Percentiles rank a stretch among this genome's conserved stretches.
Conservation (phyloP, 441 rosid genomes). For the Francoa sonchifolia region DNA sequence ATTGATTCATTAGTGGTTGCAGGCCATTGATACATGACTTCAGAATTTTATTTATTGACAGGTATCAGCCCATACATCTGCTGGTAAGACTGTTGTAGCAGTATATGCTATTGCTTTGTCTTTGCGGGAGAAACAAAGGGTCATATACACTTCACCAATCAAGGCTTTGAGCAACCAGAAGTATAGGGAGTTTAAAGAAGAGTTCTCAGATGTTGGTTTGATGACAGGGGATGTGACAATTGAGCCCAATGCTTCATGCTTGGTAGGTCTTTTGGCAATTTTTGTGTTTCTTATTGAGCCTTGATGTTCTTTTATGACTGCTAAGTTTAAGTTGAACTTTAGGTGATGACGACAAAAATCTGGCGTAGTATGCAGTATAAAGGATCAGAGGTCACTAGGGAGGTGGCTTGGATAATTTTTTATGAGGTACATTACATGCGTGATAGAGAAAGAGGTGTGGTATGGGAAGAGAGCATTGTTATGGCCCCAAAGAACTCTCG, state of each 20-base stretch:
- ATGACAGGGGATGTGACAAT: conserved; percentile 97
- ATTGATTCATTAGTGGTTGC: no score
- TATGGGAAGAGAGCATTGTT: conserved; percentile 98
- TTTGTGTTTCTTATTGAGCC: no score
- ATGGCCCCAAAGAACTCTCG: conserved; percentile 95
- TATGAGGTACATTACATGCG: conserved; percentile 99
- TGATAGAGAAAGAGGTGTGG: conserved; percentile 95
- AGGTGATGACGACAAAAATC: conserved; percentile 99
- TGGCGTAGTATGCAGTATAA: conserved; percentile 97
- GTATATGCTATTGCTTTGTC: conserved; percentile 94
- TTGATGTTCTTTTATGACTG: conserved; percentile 7
- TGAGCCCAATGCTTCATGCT: conserved; percentile 89
- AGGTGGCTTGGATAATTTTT: conserved; percentile 95
- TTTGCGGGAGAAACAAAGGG: conserved; percentile 71
- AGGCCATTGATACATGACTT: no score
- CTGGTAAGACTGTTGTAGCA: conserved; percentile 96
- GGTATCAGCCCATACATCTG: conserved; percentile 98
- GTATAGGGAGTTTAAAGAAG: conserved; percentile 91
- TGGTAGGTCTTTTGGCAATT: conserved; percentile 38
- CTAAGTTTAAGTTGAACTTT: conserved; percentile 20
- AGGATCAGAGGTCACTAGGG: conserved; percentile 87
- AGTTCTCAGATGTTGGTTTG: conserved; percentile 95
- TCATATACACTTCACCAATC: conserved; percentile 89
- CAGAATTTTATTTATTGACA: conserved; percentile 11
- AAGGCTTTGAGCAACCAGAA: conserved; percentile 96